phyloP scores from a whole-genome alignment of 495 filamentous ascomycete species.

The Oidiodendron maius region DNA sequence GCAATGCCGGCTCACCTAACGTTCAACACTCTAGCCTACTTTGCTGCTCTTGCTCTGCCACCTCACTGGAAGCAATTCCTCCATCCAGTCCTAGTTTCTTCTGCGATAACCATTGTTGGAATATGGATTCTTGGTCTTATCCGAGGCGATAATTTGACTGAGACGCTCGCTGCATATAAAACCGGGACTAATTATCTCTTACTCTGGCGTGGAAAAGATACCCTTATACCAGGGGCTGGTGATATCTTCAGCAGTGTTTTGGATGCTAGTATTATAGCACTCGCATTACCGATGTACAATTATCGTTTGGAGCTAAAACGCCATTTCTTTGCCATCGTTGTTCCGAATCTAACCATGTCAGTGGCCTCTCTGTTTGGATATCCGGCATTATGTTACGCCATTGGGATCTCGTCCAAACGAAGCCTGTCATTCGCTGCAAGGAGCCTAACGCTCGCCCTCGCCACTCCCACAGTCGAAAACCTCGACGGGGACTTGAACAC shows the following conservation, averaged over 20 bases:
- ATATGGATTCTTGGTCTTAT: slow-evolving; percentile 41
- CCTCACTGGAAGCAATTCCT: slow-evolving; percentile 34
- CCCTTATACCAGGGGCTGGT: slow-evolving; percentile 37
- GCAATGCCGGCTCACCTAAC: slow-evolving; percentile 47
- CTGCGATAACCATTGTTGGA: slow-evolving; percentile 34
- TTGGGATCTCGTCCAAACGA: slow-evolving; percentile 39
- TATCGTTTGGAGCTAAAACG: slow-evolving; percentile 41
- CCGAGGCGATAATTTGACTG: slow-evolving; percentile 23
- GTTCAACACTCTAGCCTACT: slow-evolving; percentile 43
- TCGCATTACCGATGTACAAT: slow-evolving; percentile 49
- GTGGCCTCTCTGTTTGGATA: slow-evolving; percentile 44
- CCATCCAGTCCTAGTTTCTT: slow-evolving; percentile 46
- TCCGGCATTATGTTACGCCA: slow-evolving; percentile 37
- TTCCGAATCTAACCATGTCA: slow-evolving; percentile 39
- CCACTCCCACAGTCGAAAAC: slow-evolving; percentile 39
- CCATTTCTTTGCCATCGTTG: slow-evolving; percentile 41
- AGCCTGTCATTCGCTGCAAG: slow-evolving; percentile 42
- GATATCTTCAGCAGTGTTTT: slow-evolving; percentile 42
- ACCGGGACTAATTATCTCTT: slow-evolving; percentile 38
- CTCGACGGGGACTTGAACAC: slow-evolving; percentile 47
- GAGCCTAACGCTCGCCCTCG: slow-evolving; percentile 47
- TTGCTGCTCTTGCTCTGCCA: slow-evolving; percentile 39
- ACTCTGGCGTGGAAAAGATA: slow-evolving; percentile 29
- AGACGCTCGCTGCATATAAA: slow-evolving; percentile 34
- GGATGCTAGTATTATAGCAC: slow-evolving; percentile 46